These are phyloP conservation scores for Athelia psychrophila DNA, from an alignment of 1,284 basidiomycete species.

Conservation along the genomic window DNA sequence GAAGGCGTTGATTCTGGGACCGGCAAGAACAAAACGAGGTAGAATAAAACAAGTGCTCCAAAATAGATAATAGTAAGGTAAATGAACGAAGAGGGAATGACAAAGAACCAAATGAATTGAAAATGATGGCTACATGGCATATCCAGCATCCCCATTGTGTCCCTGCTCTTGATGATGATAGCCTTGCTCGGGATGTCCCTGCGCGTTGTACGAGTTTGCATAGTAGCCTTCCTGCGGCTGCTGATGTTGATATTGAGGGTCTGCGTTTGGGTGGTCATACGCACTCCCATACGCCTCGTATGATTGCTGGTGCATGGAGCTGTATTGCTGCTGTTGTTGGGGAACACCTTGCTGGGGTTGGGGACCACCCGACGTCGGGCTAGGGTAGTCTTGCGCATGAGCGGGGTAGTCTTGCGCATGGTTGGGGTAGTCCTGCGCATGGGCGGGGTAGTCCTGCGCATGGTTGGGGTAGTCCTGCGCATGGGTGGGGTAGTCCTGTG, in stretches of 20 bases:
- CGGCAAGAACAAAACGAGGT: no score
- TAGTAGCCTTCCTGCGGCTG: neutral
- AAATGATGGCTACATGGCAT: conserved; percentile 10
- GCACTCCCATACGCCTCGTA: conserved; percentile 14
- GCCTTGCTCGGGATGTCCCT: conserved; percentile 1
- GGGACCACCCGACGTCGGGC: neutral
- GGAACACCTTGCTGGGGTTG: no score
- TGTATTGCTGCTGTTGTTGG: conserved; percentile 16
- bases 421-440: no score
- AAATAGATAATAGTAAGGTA: conserved; percentile 9
- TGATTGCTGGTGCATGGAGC: conserved; percentile 25
- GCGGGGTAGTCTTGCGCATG: no score
- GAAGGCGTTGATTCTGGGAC: no score
- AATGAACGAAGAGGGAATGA: conserved; percentile 22
- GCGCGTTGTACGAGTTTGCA: neutral
- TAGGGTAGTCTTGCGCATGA: conserved; percentile 28
- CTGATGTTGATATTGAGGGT: neutral
- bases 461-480: no score
- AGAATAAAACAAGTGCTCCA: neutral
- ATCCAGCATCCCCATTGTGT: conserved; percentile 12
- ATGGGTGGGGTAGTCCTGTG: no score
- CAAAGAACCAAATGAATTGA: conserved; percentile 8
- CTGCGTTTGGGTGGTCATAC: conserved; percentile 15
- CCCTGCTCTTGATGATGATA: conserved; percentile 2
- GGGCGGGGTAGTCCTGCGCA: no score